Base-by-base conservation (phyloP, 192 early-diverging fungal species). In the Bifiguratus adelaidae region DNA sequence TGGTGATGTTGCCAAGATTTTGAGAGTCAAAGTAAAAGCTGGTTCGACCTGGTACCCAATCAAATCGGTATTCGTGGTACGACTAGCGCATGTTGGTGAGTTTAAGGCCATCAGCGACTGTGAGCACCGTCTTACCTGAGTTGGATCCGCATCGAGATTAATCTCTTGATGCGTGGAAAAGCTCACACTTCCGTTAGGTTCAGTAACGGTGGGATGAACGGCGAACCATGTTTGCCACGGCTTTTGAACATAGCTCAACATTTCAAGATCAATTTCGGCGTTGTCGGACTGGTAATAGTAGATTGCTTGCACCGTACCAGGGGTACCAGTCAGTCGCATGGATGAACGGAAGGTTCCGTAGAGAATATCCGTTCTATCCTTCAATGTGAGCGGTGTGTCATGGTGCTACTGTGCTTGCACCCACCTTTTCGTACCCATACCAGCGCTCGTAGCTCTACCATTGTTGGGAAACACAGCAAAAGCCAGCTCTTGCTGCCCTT, bases 41-140 rank as follows among this genome's bases (percentile, higher is more conserved):
- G 7, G 53, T 53, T 28, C 22, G 33, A 7, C 16, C 38, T 7
- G 60, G 60, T n/a, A 26, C 34, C 60, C 60, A 62, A 32, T 62
- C 60, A 42, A 62, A 62, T 24, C 60, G 48, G 32, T 62, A 62
- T 21, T 62, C 60, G 36, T 62, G 60, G 24, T 46, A 55, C 11
- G 37, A 48, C 60, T 62, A 41, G n/a, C n/a, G n/a, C n/a, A n/a
- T n/a, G n/a, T n/a, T n/a, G n/a, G n/a, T n/a, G n/a, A n/a, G n/a
- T n/a, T n/a, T n/a, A n/a, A n/a, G n/a, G n/a, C n/a, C n/a, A n/a
- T n/a, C n/a, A n/a, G n/a, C n/a, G n/a, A n/a, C n/a, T n/a, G n/a
- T n/a, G n/a, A n/a, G n/a, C n/a, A n/a, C n/a, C n/a, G n/a, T n/a
- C n/a, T n/a, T n/a, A n/a, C n/a, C n/a, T n/a, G n/a, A n/a, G n/a